These are phyloP conservation scores for Mitragyna speciosa DNA, from an alignment of 257 asterid species.

Conservation along the genomic window DNA sequence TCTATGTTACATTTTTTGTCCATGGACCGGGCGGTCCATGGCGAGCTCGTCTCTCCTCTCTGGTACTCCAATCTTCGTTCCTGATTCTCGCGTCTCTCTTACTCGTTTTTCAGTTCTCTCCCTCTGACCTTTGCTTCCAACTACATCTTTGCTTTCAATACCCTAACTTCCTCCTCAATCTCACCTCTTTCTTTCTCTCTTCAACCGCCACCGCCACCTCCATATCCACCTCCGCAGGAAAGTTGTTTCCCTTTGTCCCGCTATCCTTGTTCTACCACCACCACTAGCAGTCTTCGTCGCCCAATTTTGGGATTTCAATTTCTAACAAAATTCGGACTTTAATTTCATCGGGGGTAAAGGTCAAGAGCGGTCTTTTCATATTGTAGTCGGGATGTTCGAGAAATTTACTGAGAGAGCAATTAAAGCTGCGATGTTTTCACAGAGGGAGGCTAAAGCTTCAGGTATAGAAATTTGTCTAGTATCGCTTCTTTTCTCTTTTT, in stretches of 20 bases:
- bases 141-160: conserved; percentile 77
- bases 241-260: conserved; percentile 30
- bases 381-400: conserved; percentile 77
- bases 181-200: conserved; percentile 40
- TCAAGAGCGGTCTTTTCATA: conserved; percentile 43
- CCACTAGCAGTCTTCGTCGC: conserved; percentile 21
- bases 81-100: no score
- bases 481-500: neutral
- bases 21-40: no score
- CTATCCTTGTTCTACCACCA: conserved; percentile 15
- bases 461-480: conserved; percentile 48
- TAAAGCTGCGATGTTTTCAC: conserved; percentile 87
- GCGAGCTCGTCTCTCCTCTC: no score
- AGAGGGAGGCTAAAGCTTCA: conserved; percentile 75
- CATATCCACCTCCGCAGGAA: conserved; percentile 18
- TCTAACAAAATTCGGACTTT: conserved; percentile 29
- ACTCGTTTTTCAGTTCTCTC: no score
- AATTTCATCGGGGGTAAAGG: no score
- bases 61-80: no score
- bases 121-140: no score
- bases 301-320: conserved; percentile 52
- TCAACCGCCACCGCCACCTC: conserved; percentile 27
- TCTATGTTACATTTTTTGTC: no score
- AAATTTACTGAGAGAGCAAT: conserved; percentile 90
- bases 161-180: conserved; percentile 27